These are phyloP conservation scores for Sugiyamaella valdiviana DNA, from an alignment of 805 yeast genomes.

Conservation along the genomic window DNA sequence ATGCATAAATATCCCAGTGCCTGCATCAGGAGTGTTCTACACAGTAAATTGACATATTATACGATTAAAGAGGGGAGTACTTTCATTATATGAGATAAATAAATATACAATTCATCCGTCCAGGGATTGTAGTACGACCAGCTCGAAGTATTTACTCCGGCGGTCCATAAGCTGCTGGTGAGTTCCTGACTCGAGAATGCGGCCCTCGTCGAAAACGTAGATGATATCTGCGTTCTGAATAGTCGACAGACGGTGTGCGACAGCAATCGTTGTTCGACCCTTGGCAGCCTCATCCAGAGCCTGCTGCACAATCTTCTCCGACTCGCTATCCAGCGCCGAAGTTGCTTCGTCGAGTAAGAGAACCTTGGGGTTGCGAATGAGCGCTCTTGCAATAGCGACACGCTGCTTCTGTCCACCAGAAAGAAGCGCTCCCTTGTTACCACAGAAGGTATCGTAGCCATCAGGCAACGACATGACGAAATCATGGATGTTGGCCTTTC, in stretches of 20 bases:
- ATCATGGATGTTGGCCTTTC: constrained; percentile 53
- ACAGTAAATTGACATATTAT: not conserved
- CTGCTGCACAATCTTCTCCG: constrained; percentile 69
- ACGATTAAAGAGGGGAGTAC: not conserved
- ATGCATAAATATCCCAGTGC: not conserved
- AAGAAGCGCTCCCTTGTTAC: constrained; percentile 50
- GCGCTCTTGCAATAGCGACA: constrained; percentile 68
- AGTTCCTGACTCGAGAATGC: constrained; percentile 53
- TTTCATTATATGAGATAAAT: not conserved
- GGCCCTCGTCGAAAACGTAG: constrained; percentile 55
- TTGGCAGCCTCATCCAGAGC: constrained; percentile 63
- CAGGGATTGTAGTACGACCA: constrained; percentile 35
- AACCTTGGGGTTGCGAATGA: constrained; percentile 59
- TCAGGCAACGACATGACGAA: constrained; percentile 52
- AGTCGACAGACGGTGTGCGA: constrained; percentile 77
- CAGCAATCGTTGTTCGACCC: constrained; percentile 73
- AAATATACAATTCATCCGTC: constrained; percentile 17
- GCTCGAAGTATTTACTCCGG: constrained; percentile 35
- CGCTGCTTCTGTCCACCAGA: constrained; percentile 78
- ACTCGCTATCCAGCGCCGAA: constrained; percentile 58
- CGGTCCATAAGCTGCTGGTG: constrained; percentile 43
- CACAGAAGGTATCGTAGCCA: constrained; percentile 53
- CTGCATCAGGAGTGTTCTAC: not conserved
- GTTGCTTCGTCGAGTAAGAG: constrained; percentile 66
- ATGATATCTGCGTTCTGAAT: constrained; percentile 58